A percentile compares a stretch with the other conserved stretches of the same genome.
Conservation (phyloP, 176 grass and related monocot genomes). For the Avena eriantha region DNA sequence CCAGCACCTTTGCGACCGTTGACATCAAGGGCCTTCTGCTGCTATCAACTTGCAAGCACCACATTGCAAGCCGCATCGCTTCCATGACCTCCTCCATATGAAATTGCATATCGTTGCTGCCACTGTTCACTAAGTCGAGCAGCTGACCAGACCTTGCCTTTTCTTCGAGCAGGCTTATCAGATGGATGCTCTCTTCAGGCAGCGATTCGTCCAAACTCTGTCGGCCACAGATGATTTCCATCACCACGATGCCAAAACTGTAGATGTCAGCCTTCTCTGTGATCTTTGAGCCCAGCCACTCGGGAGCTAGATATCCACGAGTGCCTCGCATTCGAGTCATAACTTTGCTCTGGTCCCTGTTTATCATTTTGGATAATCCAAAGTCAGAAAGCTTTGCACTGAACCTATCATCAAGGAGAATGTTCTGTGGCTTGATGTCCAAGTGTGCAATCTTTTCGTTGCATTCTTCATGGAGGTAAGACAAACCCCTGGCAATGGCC, state of each 20-base stretch:
- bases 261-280: conserved; percentile 40
- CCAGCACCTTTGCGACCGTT: conserved; percentile 14
- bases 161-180: conserved; percentile 20
- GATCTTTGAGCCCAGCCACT: conserved; percentile 29
- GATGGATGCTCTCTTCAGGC: conserved; percentile 23
- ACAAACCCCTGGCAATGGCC: conserved; percentile 13
- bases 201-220: conserved; percentile 4
- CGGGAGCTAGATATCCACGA: conserved; percentile 30
- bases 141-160: conserved; percentile 24
- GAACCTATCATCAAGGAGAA: conserved; percentile 25
- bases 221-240: conserved; percentile 28
- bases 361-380: conserved; percentile 31
- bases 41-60: conserved; percentile 31
- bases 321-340: conserved; percentile 34
- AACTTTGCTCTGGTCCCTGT: conserved; percentile 14
- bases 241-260: conserved; percentile 23
- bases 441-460: conserved; percentile 13
- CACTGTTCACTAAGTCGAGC: conserved; percentile 19
- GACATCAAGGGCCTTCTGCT: conserved; percentile 35
- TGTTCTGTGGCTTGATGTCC: conserved; percentile 33
- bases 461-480: conserved; percentile 34
- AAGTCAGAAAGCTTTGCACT: conserved; percentile 31
- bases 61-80: conserved; percentile 33
- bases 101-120: background rate
- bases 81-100: conserved; percentile 20